A percentile compares a stretch with the other conserved stretches of the same genome.
phyloP scores from a whole-genome alignment of 306 rosid species.

The Rubus parviflorus region DNA sequence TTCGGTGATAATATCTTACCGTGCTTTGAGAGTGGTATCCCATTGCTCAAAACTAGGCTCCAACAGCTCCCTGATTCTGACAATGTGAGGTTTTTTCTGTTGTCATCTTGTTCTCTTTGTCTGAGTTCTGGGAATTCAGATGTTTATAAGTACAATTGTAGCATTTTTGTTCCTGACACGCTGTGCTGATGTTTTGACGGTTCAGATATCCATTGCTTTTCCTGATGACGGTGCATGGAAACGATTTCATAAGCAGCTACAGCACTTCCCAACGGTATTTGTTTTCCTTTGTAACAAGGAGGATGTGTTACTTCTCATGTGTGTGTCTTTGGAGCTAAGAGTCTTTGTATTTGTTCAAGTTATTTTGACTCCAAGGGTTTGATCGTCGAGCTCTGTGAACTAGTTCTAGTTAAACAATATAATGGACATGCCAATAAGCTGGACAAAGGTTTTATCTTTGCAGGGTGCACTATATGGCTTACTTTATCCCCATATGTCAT shows the following conservation, averaged over 20 bases:
- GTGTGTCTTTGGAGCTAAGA: not conserved
- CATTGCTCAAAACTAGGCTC: slow-evolving; percentile 81
- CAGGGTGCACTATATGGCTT: not conserved
- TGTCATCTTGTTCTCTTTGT: not conserved
- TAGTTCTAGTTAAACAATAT: not conserved
- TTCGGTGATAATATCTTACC: slow-evolving; percentile 96
- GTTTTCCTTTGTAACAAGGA: not conserved
- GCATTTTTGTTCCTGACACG: slow-evolving; percentile 16
- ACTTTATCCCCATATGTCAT: not conserved
- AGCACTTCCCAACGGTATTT: slow-evolving; percentile 91
- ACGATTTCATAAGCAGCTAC: slow-evolving; percentile 89
- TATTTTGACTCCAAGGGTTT: not conserved
- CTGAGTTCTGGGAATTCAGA: not conserved
- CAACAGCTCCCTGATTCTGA: slow-evolving; percentile 94
- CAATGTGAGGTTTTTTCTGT: slow-evolving; percentile 50
- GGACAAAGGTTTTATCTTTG: not conserved
- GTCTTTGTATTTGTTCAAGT: not conserved
- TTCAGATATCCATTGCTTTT: slow-evolving; percentile 86
- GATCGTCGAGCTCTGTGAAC: not conserved
- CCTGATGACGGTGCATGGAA: slow-evolving; percentile 99
- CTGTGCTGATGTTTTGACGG: slow-evolving; percentile 16
- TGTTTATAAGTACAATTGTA: not conserved
- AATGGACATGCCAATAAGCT: not conserved
- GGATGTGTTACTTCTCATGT: not conserved
- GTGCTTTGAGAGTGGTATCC: slow-evolving; percentile 97